Evolutionary conservation across 2,329 filamentous ascomycete genomes (phyloP).

Genomic region (Fusarium devonianum): DNA sequence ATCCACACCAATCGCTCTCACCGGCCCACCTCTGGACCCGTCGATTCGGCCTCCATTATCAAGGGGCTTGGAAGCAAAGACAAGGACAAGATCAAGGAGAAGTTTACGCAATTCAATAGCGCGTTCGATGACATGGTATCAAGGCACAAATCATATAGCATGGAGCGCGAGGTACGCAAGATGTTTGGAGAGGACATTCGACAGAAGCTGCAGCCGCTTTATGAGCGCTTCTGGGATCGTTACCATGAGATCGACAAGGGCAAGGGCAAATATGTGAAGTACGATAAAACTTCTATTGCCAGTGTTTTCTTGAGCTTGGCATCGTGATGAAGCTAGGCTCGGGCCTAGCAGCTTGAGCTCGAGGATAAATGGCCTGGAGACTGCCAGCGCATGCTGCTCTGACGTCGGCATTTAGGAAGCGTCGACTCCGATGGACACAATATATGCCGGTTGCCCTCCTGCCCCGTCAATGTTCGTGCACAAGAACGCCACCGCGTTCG

Average conservation of each 20-base stretch:
- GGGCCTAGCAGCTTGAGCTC: not conserved
- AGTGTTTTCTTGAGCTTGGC: slow-evolving; percentile 64
- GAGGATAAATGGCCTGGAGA: not conserved
- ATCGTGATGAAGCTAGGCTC: slow-evolving; percentile 38
- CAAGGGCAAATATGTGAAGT: slow-evolving; percentile 97
- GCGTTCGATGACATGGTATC: slow-evolving; percentile 88
- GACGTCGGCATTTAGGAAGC: no score
- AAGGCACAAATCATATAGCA: slow-evolving; percentile 81
- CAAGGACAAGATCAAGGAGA: slow-evolving; percentile 94
- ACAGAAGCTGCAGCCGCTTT: slow-evolving; percentile 90
- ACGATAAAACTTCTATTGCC: slow-evolving; percentile 84
- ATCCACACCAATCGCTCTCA: slow-evolving; percentile 83
- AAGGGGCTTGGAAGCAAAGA: slow-evolving; percentile 88
- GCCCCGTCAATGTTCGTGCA: no score
- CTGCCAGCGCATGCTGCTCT: not conserved
- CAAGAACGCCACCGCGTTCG: no score
- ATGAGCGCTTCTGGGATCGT: slow-evolving; percentile 93
- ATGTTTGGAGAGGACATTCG: slow-evolving; percentile 85
- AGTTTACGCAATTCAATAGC: slow-evolving; percentile 90
- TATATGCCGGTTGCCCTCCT: slow-evolving; percentile 1
- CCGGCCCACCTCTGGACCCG: slow-evolving; percentile 75
- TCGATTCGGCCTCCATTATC: slow-evolving; percentile 84
- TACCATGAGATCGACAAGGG: slow-evolving; percentile 99
- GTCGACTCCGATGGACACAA: not conserved
- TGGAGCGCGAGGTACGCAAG: slow-evolving; percentile 89